phyloP scores from a whole-genome alignment of 2,329 filamentous ascomycete species.

The Pyrenophora tritici-repentis region DNA sequence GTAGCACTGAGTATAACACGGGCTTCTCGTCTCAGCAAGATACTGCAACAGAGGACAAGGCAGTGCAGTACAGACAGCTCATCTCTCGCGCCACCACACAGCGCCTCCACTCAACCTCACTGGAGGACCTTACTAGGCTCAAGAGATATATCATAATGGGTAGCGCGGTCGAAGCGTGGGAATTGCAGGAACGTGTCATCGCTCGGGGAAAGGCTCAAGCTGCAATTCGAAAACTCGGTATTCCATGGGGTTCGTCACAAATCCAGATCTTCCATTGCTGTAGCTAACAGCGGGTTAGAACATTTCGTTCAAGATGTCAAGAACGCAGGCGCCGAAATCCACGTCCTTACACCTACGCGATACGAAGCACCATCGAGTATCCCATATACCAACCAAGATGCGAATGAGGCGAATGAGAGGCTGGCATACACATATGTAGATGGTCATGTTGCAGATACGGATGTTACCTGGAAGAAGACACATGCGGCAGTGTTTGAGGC shows the following conservation, averaged over 20 bases:
- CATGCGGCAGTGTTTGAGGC: not conserved
- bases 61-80: conserved; percentile 22
- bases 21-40: not conserved
- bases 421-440: not conserved
- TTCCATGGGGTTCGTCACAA: not conserved
- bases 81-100: conserved; percentile 23
- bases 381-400: not conserved
- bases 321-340: not conserved
- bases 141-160: not conserved
- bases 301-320: conserved; percentile 3
- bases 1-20: not conserved
- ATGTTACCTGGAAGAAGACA: not conserved
- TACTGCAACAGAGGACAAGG: not conserved
- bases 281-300: not conserved
- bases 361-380: conserved; percentile 1
- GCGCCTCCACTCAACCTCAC: conserved; percentile 16
- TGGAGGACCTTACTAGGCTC: not conserved
- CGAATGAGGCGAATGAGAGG: not conserved
- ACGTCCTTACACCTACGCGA: conserved; percentile 10
- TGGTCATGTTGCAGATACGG: not conserved
- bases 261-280: not conserved
- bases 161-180: not conserved
- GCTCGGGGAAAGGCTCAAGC: not conserved
- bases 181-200: not conserved
- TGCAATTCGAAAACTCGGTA: not conserved